Conservation (phyloP, 1,284 basidiomycete species). For the Leccinum fuscescens region DNA sequence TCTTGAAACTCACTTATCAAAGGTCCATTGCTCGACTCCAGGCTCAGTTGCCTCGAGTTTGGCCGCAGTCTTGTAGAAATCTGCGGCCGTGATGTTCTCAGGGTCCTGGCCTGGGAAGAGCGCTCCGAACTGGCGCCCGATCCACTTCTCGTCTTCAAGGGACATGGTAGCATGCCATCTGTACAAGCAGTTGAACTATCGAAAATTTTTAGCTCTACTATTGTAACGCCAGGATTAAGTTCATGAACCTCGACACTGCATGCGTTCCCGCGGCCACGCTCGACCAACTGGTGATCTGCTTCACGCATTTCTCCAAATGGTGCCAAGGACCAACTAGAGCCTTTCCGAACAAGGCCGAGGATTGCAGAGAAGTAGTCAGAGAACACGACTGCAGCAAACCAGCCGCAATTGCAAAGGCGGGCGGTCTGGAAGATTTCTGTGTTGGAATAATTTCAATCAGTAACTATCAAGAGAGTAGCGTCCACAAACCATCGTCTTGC, state of each 20-base stretch:
- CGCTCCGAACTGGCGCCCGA: constrained; percentile 43
- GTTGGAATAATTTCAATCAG: background rate
- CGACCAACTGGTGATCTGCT: constrained; percentile 59
- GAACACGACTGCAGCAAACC: constrained; percentile 72
- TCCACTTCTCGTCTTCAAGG: constrained; percentile 68
- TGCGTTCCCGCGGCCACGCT: constrained; percentile 73
- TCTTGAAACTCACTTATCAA: constrained; percentile 48
- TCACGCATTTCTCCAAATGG: constrained; percentile 67
- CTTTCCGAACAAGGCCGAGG: constrained; percentile 67
- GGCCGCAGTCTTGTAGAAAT: constrained; percentile 56
- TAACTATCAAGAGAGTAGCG: background rate
- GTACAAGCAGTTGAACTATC: constrained; percentile 79
- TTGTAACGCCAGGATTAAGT: background rate
- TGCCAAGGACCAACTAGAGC: constrained; percentile 68
- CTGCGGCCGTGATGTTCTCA: constrained; percentile 51
- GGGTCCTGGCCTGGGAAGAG: constrained; percentile 55
- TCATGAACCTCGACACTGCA: constrained; percentile 69
- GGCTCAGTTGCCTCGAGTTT: constrained; percentile 41
- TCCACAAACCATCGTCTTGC: constrained; percentile 59
- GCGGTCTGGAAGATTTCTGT: constrained; percentile 76
- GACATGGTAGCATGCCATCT: constrained; percentile 81
- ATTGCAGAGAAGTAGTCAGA: constrained; percentile 77
- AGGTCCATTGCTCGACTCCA: constrained; percentile 64
- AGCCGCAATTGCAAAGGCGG: constrained; percentile 73
- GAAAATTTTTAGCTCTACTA: constrained; percentile 5